phyloP scores from a whole-genome alignment of 305 asterid species.

The Fraxinus baroniana region DNA sequence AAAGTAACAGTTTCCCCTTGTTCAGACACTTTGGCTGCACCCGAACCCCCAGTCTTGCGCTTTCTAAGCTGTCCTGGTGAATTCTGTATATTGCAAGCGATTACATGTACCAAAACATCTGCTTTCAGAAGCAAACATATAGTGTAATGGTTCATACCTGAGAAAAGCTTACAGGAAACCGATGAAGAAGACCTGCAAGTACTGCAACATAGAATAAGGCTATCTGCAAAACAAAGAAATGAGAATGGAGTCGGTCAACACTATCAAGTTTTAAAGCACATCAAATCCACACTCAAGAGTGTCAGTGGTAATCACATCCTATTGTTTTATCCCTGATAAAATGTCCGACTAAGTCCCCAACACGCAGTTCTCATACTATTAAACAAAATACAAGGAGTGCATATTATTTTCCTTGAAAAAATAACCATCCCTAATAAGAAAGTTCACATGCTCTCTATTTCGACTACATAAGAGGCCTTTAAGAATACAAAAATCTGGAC shows the following conservation, averaged over 20 bases:
- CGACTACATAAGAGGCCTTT: not conserved
- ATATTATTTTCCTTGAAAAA: not conserved
- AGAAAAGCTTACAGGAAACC: constrained; percentile 86
- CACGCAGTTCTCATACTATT: not conserved
- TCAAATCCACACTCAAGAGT: not conserved
- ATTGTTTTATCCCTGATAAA: not conserved
- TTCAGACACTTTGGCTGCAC: constrained; percentile 73
- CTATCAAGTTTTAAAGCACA: not conserved
- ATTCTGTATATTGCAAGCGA: constrained; percentile 46
- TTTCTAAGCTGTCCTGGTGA: constrained; percentile 86
- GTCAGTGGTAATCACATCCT: not conserved
- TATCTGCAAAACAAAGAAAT: constrained; percentile 54
- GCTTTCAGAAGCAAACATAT: constrained; percentile 17
- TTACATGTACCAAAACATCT: constrained; percentile 13
- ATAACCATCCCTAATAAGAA: not conserved
- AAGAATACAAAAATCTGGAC: not conserved
- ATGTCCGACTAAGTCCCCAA: not conserved
- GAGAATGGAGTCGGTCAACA: constrained; percentile 21
- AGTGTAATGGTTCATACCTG: constrained; percentile 51
- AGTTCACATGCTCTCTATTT: not conserved
- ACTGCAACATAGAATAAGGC: constrained; percentile 88
- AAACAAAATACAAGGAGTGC: not conserved
- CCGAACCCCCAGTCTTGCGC: constrained; percentile 79
- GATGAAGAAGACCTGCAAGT: constrained; percentile 90
- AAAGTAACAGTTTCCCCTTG: constrained; percentile 79